Conservation (phyloP, 2,329 filamentous ascomycete genomes). For the Rasamsonia emersonii region DNA sequence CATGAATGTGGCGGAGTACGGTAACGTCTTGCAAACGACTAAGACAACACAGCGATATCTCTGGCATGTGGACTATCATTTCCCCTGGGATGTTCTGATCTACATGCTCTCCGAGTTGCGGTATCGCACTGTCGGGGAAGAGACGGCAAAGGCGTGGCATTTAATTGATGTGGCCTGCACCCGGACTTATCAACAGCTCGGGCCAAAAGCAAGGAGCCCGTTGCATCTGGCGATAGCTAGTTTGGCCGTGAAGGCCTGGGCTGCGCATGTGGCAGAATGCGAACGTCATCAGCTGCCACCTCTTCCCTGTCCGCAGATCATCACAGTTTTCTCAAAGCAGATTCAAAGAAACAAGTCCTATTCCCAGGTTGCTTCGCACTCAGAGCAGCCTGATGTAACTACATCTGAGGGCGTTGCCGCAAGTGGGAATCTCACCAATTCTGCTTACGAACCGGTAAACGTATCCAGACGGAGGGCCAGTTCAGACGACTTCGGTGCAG, state of each 20-base stretch:
- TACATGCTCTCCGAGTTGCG: constrained; percentile 39
- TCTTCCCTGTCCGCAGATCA: constrained; percentile 15
- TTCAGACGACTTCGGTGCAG: neutral
- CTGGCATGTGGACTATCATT: constrained; percentile 41
- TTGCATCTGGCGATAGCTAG: constrained; percentile 17
- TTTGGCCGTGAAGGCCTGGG: constrained; percentile 21
- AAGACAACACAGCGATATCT: constrained; percentile 31
- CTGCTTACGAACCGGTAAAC: too few relatives aligned
- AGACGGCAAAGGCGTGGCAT: constrained; percentile 36
- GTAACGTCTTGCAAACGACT: constrained; percentile 21
- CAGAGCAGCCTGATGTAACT: too few relatives aligned
- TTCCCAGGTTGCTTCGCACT: too few relatives aligned
- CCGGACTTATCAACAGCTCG: constrained; percentile 24
- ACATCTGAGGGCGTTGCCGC: too few relatives aligned
- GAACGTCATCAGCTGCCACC: constrained; percentile 9
- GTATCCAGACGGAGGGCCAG: neutral
- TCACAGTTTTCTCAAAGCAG: constrained; percentile 9
- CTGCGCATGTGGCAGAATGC: constrained; percentile 16
- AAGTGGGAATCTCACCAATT: too few relatives aligned
- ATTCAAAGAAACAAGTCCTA: neutral
- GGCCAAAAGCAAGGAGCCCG: constrained; percentile 10
- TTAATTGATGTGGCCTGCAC: constrained; percentile 36
- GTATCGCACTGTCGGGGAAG: constrained; percentile 25
- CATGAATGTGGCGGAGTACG: constrained; percentile 23
- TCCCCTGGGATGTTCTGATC: constrained; percentile 46